Evolutionary conservation across 805 yeast species (phyloP), one percentile per base, ranked within the genome.

Genomic region (Yamadazyma tumulicola): DNA sequence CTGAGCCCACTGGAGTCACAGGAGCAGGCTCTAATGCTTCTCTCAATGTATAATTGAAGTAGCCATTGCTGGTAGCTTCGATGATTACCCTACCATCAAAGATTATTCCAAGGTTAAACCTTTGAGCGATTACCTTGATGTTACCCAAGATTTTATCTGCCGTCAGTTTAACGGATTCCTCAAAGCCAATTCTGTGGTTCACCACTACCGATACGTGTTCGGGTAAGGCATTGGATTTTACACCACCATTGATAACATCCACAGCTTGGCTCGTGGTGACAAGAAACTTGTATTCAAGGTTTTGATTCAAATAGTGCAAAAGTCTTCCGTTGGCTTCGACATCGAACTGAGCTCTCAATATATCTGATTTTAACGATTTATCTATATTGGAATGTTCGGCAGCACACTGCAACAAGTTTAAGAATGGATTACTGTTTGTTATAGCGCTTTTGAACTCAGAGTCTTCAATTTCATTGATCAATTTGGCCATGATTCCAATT

Each of bases 171-270:
- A 69, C 64, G 6, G 65, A 37, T 31, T 61, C 62, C 39, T 70
- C 79, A 16, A 71, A 47, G 2, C 75, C 69, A 29, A 73, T 63
- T 33, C 79, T 50, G 23, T 69, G 69, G 50, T 73, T 72, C 13
- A 72, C 61, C 15, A 59, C 48, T 4, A 68, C 55, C 5, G 60
- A 57, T 5, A 62, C 77, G 44, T 59, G 59, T 39, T 73, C 77
- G 1, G 79, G 78, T 17, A 73, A 57, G 1, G 76, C 74, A 43
- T 73, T 73, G 1, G 69, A 50, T 46, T 73, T 73, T n/a, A 57
- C 64, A 2, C 78, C 79, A 8, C 78, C 77, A 6, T 42, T 24
- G 24, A 73, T 55, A 4, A 72, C 56, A 47, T 73, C 77, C 13
- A 60, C 55, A 3, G 77, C 75, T 44, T 71, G 76, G 4, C 75